phyloP scores from a whole-genome alignment of 1,139 yeast species.

The Pichia sp. region DNA sequence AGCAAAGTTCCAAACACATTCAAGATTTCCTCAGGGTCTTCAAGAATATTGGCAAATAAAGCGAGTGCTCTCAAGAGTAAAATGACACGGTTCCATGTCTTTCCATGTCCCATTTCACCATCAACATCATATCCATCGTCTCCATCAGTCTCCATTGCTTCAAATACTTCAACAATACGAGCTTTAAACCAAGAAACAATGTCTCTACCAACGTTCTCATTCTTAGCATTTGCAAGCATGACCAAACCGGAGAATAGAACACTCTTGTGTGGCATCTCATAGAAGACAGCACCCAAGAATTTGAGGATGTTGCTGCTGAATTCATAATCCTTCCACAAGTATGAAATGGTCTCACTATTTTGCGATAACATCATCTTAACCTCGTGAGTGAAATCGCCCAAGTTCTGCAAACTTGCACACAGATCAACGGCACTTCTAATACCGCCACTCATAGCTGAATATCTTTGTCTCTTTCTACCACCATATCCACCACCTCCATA shows the following conservation, averaged over 20 bases:
- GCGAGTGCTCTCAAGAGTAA: conserved; percentile 65
- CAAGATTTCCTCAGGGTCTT: conserved; percentile 36
- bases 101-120: conserved; percentile 33
- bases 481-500: conserved; percentile 23
- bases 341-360: conserved; percentile 11
- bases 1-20: conserved; percentile 50
- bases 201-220: conserved; percentile 50
- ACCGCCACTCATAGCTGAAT: conserved; percentile 11
- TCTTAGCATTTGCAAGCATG: conserved; percentile 59
- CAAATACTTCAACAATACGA: conserved; percentile 62
- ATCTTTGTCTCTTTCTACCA: conserved; percentile 6
- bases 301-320: conserved; percentile 36
- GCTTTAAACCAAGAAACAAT: conserved; percentile 25
- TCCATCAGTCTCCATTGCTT: conserved; percentile 50
- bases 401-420: conserved; percentile 45
- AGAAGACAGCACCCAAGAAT: conserved; percentile 60
- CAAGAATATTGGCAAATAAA: conserved; percentile 50
- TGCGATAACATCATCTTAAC: conserved; percentile 8
- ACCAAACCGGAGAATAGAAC: conserved; percentile 65
- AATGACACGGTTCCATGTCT: conserved; percentile 69
- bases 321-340: conserved; percentile 37
- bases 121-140: conserved; percentile 30
- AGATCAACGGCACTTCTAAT: conserved; percentile 20
- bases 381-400: conserved; percentile 46
- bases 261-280: conserved; percentile 89